A percentile compares a stretch with the other conserved stretches of the same genome.
phyloP scores from a whole-genome alignment of 805 yeast species.

The Kodamaea hsintzibuensis region DNA sequence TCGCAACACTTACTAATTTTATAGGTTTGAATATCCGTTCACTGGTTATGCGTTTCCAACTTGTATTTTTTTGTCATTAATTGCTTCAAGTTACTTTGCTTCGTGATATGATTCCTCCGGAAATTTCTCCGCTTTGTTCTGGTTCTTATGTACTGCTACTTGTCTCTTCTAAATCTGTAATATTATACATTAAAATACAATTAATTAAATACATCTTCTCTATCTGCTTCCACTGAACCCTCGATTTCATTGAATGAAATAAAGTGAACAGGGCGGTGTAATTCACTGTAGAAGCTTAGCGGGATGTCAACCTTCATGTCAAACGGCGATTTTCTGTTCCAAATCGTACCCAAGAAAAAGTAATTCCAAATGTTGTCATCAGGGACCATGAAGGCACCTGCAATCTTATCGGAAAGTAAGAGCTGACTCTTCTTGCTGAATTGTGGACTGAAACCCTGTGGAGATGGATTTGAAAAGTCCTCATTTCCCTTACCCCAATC shows the following conservation, averaged over 20 bases:
- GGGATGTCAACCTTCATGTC: conserved; percentile 78
- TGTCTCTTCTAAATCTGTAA: background rate
- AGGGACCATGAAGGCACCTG: conserved; percentile 87
- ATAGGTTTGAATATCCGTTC: no score
- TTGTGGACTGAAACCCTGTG: conserved; percentile 64
- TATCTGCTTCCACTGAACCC: conserved; percentile 63
- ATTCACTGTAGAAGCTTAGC: conserved; percentile 75
- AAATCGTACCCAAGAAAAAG: conserved; percentile 82
- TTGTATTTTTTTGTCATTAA: no score
- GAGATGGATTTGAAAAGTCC: conserved; percentile 54
- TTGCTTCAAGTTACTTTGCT: no score
- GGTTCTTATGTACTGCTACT: no score
- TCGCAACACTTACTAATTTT: no score
- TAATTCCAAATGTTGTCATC: conserved; percentile 86
- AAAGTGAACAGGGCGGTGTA: conserved; percentile 89
- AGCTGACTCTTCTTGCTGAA: conserved; percentile 68
- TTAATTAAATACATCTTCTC: conserved; percentile 56
- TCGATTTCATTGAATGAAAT: conserved; percentile 69
- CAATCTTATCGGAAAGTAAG: conserved; percentile 68
- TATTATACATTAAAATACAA: background rate
- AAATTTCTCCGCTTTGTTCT: no score
- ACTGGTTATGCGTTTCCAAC: no score
- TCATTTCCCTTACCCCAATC: conserved; percentile 74
- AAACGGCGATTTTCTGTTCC: conserved; percentile 62
- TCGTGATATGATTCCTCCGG: no score